These are phyloP conservation scores for Calocera cornea DNA, from an alignment of 768 basidiomycete genomes.

Conservation along the genomic window DNA sequence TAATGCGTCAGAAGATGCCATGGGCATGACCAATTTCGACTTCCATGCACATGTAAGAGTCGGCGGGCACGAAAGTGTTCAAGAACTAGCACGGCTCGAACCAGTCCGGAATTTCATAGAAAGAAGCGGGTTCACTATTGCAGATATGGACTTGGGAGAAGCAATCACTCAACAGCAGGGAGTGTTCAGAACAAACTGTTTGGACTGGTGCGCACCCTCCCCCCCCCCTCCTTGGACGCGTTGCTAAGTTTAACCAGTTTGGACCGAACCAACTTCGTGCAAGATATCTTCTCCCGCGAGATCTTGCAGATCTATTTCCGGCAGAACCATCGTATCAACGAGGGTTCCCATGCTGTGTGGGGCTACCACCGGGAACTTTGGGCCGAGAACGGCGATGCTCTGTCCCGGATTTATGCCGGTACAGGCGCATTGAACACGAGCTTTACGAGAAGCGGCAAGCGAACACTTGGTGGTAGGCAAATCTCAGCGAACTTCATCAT, in stretches of 20 bases:
- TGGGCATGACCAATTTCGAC: slow-evolving; percentile 80
- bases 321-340: slow-evolving; percentile 66
- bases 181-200: slow-evolving; percentile 85
- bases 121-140: slow-evolving; percentile 74
- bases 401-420: slow-evolving; percentile 87
- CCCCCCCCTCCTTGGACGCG: background rate
- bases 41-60: slow-evolving; percentile 74
- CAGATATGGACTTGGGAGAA: slow-evolving; percentile 49
- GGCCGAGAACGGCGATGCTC: slow-evolving; percentile 92
- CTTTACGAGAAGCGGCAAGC: slow-evolving; percentile 87
- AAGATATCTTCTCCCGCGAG: slow-evolving; percentile 80
- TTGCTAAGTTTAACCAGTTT: slow-evolving; percentile 38
- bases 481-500: background rate
- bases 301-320: slow-evolving; percentile 71
- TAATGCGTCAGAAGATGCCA: slow-evolving; percentile 47
- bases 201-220: slow-evolving; percentile 63
- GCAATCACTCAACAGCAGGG: slow-evolving; percentile 82
- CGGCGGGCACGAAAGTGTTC: slow-evolving; percentile 77
- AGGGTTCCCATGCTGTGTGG: slow-evolving; percentile 58
- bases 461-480: slow-evolving; percentile 64
- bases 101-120: slow-evolving; percentile 52
- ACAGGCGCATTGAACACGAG: slow-evolving; percentile 77
- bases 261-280: slow-evolving; percentile 93
- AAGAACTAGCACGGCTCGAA: slow-evolving; percentile 57
- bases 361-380: slow-evolving; percentile 81